Evolutionary conservation across 169 alveolate genomes (phyloP), one percentile per base, ranked within the genome.

Genomic region (Cryptosporidium tyzzeri): DNA sequence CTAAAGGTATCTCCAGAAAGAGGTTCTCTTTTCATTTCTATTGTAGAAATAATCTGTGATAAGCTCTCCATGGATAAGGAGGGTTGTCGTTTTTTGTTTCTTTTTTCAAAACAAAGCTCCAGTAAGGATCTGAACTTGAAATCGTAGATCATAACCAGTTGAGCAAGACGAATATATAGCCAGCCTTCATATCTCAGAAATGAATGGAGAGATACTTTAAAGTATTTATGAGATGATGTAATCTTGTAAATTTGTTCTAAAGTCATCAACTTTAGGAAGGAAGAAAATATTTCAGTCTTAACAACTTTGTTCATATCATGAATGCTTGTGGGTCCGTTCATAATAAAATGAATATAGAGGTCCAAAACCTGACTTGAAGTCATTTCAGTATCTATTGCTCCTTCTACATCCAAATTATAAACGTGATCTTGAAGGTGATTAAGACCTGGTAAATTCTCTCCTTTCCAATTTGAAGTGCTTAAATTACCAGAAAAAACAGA

Each of bases 91-190:
- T 10, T 48, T 48, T 14, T 48, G 35, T n/a, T 26, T 16, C 67
- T 55, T 9, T 55, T 37, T 33, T 65, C 71, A 16, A 65, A 31
- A 29, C 71, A 65, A 29, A 65, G 71, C 9, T 80, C 73, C 51
- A 67, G 33, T 12, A 80, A 29, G 16, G 71, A 31, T 18, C 67
- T 80, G 55, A 80, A 26, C 14, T 44, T 80, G 18, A 62, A 62
- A 2, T 80, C 65, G 31, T 62, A 26, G 0, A 80, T 80, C 70
- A 65, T 61, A 6, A 80, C 37, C 16, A 80, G n/a, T 9, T 80
- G 89, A 59, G 70, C 48, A 14, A 80, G 53, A n/a, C 89, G 61
- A 18, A 80, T 80, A 35, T 80, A 65, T 44, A 80, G 6, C 89
- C 89, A 80, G 0, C 89, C 89, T n/a, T 65, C 73, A 23, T 61